Percentiles rank a stretch among this genome's conserved stretches.
phyloP scores from a whole-genome alignment of 805 yeast genomes.

The Kodamaea kakaduensis region DNA sequence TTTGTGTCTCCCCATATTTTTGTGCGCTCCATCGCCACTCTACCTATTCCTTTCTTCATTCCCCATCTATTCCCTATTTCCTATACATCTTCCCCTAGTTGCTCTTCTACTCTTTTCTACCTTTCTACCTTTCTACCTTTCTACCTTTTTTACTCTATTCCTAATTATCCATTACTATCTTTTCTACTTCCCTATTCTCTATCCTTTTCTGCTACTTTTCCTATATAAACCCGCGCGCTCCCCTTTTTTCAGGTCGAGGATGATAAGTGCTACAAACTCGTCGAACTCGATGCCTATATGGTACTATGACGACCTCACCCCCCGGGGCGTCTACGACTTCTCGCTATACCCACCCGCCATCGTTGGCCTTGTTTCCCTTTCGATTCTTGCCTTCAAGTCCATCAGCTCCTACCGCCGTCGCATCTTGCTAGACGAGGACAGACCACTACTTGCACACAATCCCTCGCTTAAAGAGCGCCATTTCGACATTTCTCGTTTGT shows the following conservation, averaged over 20 bases:
- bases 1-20: background rate
- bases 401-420: conserved; percentile 11
- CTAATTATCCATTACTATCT: background rate
- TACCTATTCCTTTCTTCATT: background rate
- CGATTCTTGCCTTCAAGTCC: conserved; percentile 22
- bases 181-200: too few species aligned
- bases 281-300: conserved; percentile 29
- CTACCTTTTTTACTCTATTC: background rate
- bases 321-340: conserved; percentile 45
- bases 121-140: background rate
- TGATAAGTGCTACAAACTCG: conserved; percentile 1
- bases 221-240: conserved; percentile 1
- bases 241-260: background rate
- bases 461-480: conserved; percentile 50
- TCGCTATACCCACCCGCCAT: conserved; percentile 32
- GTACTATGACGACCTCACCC: conserved; percentile 60
- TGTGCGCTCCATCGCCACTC: background rate
- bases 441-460: conserved; percentile 31
- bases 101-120: too few species aligned
- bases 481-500: conserved; percentile 57
- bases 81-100: too few species aligned
- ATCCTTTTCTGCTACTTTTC: too few species aligned
- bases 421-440: conserved; percentile 6
- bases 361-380: conserved; percentile 25
- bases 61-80: background rate